Evolutionary conservation across 306 rosid genomes (phyloP), one percentile per base, ranked within the genome.

Genomic region (Cicer cuneatum): DNA sequence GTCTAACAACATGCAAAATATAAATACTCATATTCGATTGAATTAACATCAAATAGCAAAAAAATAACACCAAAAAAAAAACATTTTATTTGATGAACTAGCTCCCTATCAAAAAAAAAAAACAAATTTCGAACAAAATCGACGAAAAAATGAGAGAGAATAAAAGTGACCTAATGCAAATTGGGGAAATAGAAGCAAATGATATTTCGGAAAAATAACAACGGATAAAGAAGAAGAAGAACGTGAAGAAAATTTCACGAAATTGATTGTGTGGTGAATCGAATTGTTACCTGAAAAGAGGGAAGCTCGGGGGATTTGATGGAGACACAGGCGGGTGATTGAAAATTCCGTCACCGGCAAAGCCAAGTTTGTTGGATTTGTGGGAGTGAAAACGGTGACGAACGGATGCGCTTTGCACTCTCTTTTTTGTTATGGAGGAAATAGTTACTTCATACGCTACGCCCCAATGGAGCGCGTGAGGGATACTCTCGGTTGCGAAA

Each of bases 331-430:
- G 77, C 73, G 71, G 88, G 85, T 54, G 88, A 14, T 77, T 71
- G 73, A 21, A 73, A 79, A 76, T 69, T 82, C 84, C 79, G 80
- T 87, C 90, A 87, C 96, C 91, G 92, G 91, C 79, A 56, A 65
- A 69, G 74, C 38, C 47, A 53, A 45, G 42, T 72, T 12, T 2
- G 75, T 45, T 45, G 56, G 56, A 75, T 56, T 69, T 9, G 71
- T 37, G 77, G 37, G 66, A 79, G 78, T 71, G 80, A 85, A 29
- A 29, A 80, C 87, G 89, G 84, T 70, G 83, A 81, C 82, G 79
- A 87, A 78, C 73, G 81, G 86, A 77, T 84, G 85, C 80, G 85
- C 58, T 66, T 65, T 80, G 85, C 59, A n/a, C 7, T 35, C 5
- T 43, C 66, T 68, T 49, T 54, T 46, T 52, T 62, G 76, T 66